Evolutionary conservation across 2,329 filamentous ascomycete genomes (phyloP), one percentile per base, ranked within the genome.

Genomic region (Tolypocladium album): DNA sequence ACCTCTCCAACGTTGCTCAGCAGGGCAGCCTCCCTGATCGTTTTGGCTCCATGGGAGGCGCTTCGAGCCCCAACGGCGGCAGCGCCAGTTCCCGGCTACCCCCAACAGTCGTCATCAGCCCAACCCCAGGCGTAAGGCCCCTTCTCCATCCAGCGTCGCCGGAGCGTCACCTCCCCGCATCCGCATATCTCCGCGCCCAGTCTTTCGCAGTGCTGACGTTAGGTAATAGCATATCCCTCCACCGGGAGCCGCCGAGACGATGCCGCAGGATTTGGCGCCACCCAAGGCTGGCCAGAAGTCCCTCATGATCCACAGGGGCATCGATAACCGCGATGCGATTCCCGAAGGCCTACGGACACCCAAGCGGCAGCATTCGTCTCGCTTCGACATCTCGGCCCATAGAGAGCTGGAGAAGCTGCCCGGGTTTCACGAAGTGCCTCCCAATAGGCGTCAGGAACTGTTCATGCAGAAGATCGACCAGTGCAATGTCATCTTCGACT

Each of bases 381-480:
- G 94, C 63, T 99, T 99, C 73, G 93, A 99, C 73, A 95, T 99
- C 65, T 99, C 94, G 4, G 91, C 95, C 64, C 92, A 97, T 73
- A 86, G 94, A 69, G 94, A 99, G 74, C 82, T 99, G 57, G 94
- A 99, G 75, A 99, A 99, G 77, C 81, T 99, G 31, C 93, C 94
- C 1, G 94, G 94, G 42, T 99, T 99, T 75, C 94, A 99, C 70
- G 94, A 99, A 75, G 94, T 97, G 34, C 89, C 93, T 13, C 94
- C 94, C 20, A 96, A 96, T 72, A 87, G 93, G 64, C 86, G 94
- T 63, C 92, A 97, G 76, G 93, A 97, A 68, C 84, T 99, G 22
- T 99, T 99, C 77, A 97, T 99, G 92, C 92, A 97, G 72, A 99
- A 99, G 82, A 94, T 99, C 67, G 94, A 97, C 70, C 94, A 99